Percentiles rank a stretch among this genome's conserved stretches.
These are phyloP conservation scores for Aspergillus terreus DNA, from an alignment of 2,329 filamentous ascomycete species.

Conservation along the genomic window DNA sequence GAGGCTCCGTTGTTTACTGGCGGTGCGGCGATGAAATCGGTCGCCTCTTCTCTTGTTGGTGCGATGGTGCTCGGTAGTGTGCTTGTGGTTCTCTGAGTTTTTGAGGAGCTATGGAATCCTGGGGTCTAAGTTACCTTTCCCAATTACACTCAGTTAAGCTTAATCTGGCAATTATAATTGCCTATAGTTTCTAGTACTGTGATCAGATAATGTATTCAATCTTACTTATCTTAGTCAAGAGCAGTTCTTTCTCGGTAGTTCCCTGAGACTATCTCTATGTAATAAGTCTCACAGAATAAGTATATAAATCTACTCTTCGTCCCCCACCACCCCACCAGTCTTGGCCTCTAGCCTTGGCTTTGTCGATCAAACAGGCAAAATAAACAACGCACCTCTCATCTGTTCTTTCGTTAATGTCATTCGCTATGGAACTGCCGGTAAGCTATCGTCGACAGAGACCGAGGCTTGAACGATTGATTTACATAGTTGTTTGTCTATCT, in stretches of 20 bases:
- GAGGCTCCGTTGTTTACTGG: conserved; percentile 9
- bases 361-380: too few relatives aligned
- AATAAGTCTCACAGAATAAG: background rate
- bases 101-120: conserved; percentile 4
- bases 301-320: background rate
- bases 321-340: too few relatives aligned
- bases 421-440: too few relatives aligned
- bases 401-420: too few relatives aligned
- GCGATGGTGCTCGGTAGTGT: conserved; percentile 14
- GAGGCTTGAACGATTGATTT: too few relatives aligned
- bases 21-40: conserved; percentile 12
- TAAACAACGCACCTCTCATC: too few relatives aligned
- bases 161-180: background rate
- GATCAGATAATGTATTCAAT: background rate
- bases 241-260: background rate
- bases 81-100: conserved; percentile 17
- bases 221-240: background rate
- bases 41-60: conserved; percentile 12
- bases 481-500: too few relatives aligned
- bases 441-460: too few relatives aligned
- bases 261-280: background rate
- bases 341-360: too few relatives aligned
- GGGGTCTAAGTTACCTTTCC: background rate
- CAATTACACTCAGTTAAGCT: background rate
- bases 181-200: background rate